Base-by-base conservation (phyloP, 345 rosid genomes). In the Pelargonium nanum region DNA sequence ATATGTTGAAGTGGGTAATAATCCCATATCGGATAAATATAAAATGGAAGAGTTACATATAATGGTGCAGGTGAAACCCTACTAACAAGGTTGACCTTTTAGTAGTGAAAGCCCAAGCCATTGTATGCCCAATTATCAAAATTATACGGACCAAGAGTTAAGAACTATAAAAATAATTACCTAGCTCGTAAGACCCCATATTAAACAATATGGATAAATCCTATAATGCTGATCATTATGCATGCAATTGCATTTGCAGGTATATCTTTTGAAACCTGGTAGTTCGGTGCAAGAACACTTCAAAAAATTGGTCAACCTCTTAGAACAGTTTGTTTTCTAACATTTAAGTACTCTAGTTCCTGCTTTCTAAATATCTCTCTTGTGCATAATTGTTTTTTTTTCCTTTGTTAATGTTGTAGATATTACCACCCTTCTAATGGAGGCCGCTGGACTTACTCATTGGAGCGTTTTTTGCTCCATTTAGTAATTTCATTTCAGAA, bases 351-450 rank as follows among this genome's bases (percentile, higher is more conserved):
- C 65, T 61, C 15, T 40, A 40, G 7, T 57, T 56, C 56, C 12
- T 68, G 1, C 17, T 60, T 57, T 26, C 19, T 24, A 28, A 19
- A 55, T 58, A 4, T 17, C 55, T 4, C 22, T 23, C 25, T 45
- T 55, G 50, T 23, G 26, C 13, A 57, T 24, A 24, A 24, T 60
- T 22, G 40, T 21, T 60, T n/a, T 60, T 54, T 25, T 21, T 16
- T 24, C 23, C 16, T 24, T 24, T 44, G 19, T 52, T 73, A 9
- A 53, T 67, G 57, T 50, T 68, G 57, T 81, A 93, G 99, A 69
- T 89, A 89, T 74, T 93, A 89, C 70, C 97, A 93, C 75, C 99
- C 99, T 21, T 93, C 99, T 59, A 93, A 89, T 71, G 99, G 99
- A 64, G 99, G 99, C 53, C 93, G 97, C 52, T 93, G 99, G 99